Percentiles rank a stretch among this genome's conserved stretches.
Conservation (phyloP, 495 filamentous ascomycete genomes). For the Neurospora hispaniola region DNA sequence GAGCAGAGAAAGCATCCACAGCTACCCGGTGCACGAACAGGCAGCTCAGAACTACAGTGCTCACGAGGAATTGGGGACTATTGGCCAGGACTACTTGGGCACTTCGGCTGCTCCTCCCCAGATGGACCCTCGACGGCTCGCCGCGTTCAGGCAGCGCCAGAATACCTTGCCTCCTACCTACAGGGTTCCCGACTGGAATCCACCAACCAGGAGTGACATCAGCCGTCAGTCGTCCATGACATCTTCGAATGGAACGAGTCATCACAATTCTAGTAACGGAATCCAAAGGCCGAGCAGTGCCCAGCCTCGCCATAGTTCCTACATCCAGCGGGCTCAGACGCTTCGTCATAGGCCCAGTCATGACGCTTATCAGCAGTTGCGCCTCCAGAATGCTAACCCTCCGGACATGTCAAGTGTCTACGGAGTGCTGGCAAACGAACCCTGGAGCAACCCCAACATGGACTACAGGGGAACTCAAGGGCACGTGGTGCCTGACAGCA, state of each 20-base stretch:
- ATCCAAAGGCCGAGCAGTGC: slow-evolving; percentile 17
- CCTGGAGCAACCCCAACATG: slow-evolving; percentile 21
- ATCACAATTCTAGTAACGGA: slow-evolving; percentile 15
- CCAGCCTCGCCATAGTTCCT: slow-evolving; percentile 14
- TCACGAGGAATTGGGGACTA: background rate
- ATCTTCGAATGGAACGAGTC: slow-evolving; percentile 21
- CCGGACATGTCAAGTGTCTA: slow-evolving; percentile 32
- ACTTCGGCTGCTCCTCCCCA: background rate
- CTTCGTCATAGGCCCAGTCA: slow-evolving; percentile 33
- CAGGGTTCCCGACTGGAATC: slow-evolving; percentile 19
- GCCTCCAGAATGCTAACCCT: slow-evolving; percentile 17
- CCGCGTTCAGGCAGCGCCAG: slow-evolving; percentile 12
- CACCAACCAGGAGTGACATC: slow-evolving; percentile 21
- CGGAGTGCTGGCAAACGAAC: slow-evolving; percentile 14
- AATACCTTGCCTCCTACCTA: slow-evolving; percentile 2
- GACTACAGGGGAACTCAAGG: slow-evolving; percentile 19
- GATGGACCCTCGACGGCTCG: slow-evolving; percentile 18
- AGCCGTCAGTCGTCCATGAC: slow-evolving; percentile 17
- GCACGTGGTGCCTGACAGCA: slow-evolving; percentile 14
- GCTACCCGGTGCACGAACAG: slow-evolving; percentile 14
- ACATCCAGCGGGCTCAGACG: slow-evolving; percentile 8
- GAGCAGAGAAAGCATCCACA: slow-evolving; percentile 26
- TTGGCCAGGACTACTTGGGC: slow-evolving; percentile 2
- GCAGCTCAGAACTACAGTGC: background rate
- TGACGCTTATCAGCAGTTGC: slow-evolving; percentile 23